A percentile compares a stretch with the other conserved stretches of the same genome.
These are phyloP conservation scores for Trichoderma aggressivum DNA, from an alignment of 2,329 filamentous ascomycete genomes.

Conservation along the genomic window DNA sequence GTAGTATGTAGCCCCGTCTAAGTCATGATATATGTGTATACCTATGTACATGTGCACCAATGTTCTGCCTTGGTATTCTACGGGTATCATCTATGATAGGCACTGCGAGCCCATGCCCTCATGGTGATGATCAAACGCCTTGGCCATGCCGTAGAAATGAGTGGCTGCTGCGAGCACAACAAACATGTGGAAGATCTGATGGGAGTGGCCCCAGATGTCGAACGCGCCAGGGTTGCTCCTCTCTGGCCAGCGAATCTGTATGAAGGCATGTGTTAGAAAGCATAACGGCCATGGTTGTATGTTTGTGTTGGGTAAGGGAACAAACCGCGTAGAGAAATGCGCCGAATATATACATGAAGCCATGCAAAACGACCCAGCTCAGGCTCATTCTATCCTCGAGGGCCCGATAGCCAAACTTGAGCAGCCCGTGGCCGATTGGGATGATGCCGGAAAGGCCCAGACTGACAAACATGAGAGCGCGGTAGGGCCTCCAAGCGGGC, in stretches of 20 bases:
- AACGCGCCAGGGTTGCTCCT: conserved; percentile 71
- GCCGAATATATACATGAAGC: conserved; percentile 78
- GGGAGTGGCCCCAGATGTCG: conserved; percentile 89
- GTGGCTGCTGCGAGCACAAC: conserved; percentile 78
- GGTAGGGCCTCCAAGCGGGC: conserved; percentile 77
- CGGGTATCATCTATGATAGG: conserved; percentile 19
- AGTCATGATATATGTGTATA: background rate
- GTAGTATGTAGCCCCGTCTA: background rate
- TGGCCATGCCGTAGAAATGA: conserved; percentile 77
- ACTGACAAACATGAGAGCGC: conserved; percentile 83
- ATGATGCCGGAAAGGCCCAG: conserved; percentile 82
- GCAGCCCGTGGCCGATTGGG: conserved; percentile 74
- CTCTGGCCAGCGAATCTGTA: conserved; percentile 78
- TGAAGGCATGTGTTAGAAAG: background rate
- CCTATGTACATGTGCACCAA: background rate
- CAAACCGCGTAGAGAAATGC: conserved; percentile 80
- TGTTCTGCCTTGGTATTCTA: background rate
- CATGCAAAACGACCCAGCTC: conserved; percentile 75
- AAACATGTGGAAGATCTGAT: conserved; percentile 93
- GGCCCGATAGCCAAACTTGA: conserved; percentile 61
- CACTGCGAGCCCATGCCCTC: conserved; percentile 54
- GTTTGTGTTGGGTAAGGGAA: conserved; percentile 14
- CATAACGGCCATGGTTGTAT: background rate
- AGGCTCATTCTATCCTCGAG: conserved; percentile 75
- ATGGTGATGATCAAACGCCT: conserved; percentile 85